phyloP scores from a whole-genome alignment of 768 basidiomycete species.

The Leccinellum rugosiceps region DNA sequence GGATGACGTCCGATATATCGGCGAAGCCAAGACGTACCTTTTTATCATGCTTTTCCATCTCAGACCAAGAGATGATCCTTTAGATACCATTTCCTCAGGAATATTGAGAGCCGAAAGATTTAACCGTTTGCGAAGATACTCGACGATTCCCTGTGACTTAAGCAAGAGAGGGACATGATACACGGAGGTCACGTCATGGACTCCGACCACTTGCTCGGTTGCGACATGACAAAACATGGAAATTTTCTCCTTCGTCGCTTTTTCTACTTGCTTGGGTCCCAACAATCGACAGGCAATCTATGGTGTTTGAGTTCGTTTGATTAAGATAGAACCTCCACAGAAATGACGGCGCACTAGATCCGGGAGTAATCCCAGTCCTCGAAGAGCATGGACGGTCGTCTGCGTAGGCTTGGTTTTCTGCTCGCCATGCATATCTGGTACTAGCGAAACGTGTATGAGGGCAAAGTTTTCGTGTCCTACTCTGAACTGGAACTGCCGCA shows the following conservation, averaged over 20 bases:
- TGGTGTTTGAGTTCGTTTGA: neutral
- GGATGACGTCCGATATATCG: neutral
- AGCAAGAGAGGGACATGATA: constrained; percentile 96
- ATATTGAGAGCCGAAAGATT: constrained; percentile 60
- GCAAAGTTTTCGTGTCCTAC: constrained; percentile 97
- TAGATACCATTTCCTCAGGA: constrained; percentile 50
- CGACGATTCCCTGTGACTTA: constrained; percentile 87
- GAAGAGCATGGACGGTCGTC: constrained; percentile 89
- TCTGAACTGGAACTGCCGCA: constrained; percentile 99
- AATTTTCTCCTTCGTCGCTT: constrained; percentile 90
- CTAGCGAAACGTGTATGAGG: constrained; percentile 92
- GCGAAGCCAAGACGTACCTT: constrained; percentile 46
- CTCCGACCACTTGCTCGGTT: constrained; percentile 85
- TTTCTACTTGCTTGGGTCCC: constrained; percentile 75
- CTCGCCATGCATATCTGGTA: constrained; percentile 98
- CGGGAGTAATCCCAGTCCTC: constrained; percentile 89
- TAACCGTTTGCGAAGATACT: constrained; percentile 80
- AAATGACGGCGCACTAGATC: constrained; percentile 64
- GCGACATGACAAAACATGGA: constrained; percentile 99
- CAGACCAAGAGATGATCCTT: constrained; percentile 61
- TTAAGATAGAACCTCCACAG: neutral
- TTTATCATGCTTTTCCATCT: constrained; percentile 84
- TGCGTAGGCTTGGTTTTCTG: constrained; percentile 99
- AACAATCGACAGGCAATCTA: constrained; percentile 92
- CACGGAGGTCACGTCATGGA: constrained; percentile 94